Evolutionary conservation across 1,139 yeast genomes (phyloP).

Genomic region (Blastobotrys capitulatus): DNA sequence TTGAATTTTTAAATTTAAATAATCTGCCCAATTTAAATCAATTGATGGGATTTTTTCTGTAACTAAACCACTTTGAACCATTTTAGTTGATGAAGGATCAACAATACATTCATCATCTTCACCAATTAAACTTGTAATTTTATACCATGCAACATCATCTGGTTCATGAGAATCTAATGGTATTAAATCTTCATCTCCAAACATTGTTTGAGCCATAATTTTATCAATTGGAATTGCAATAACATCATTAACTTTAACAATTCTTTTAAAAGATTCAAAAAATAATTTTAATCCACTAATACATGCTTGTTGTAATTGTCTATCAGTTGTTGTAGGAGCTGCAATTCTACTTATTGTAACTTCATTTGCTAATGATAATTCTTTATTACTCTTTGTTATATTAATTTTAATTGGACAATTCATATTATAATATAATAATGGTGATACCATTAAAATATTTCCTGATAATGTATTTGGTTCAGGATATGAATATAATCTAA

Average conservation of each 20-base stretch:
- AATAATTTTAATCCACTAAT: slow-evolving; percentile 55
- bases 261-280: slow-evolving; percentile 54
- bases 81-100: slow-evolving; percentile 57
- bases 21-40: slow-evolving; percentile 48
- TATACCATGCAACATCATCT: slow-evolving; percentile 84
- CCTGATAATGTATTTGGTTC: slow-evolving; percentile 52
- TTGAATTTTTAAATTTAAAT: slow-evolving; percentile 36
- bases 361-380: slow-evolving; percentile 33
- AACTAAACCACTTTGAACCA: slow-evolving; percentile 58
- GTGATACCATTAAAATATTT: slow-evolving; percentile 52
- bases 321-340: slow-evolving; percentile 66
- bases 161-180: slow-evolving; percentile 45
- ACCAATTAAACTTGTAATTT: slow-evolving; percentile 42
- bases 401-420: slow-evolving; percentile 21
- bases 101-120: slow-evolving; percentile 47
- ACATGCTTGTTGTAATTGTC: slow-evolving; percentile 59
- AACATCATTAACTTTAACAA: slow-evolving; percentile 57
- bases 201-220: slow-evolving; percentile 55
- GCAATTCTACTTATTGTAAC: slow-evolving; percentile 62
- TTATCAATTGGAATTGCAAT: slow-evolving; percentile 79
- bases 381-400: slow-evolving; percentile 20
- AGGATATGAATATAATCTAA: slow-evolving; percentile 52
- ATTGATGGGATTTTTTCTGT: slow-evolving; percentile 38
- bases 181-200: slow-evolving; percentile 31
- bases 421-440: slow-evolving; percentile 54